Evolutionary conservation across 2,329 filamentous ascomycete species (phyloP), one percentile per base, ranked within the genome.

Genomic region (Hymenoscyphus linearis): DNA sequence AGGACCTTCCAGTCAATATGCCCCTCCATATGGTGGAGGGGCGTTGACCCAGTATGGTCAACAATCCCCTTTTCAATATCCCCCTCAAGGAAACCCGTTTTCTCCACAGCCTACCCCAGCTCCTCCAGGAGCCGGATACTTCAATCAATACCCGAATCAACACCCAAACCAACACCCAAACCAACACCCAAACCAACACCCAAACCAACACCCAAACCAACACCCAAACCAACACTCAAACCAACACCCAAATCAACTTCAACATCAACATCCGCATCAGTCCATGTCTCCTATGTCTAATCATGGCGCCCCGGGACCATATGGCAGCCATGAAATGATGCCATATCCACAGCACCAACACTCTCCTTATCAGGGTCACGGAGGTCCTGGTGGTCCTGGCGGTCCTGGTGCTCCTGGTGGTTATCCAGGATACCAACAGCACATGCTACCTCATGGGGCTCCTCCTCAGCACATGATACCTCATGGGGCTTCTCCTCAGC

Each of bases 211-310:
- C n/a, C n/a, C n/a, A n/a, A n/a, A n/a, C 10, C 31, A 31, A 9
- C 31, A 31, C 31, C 31, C 31, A 31, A 31, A 31, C 31, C 31
- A 31, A 9, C n/a, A n/a, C n/a, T n/a, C n/a, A n/a, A n/a, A n/a
- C n/a, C n/a, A n/a, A n/a, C n/a, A n/a, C n/a, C n/a, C n/a, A n/a
- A n/a, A n/a, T n/a, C n/a, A n/a, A n/a, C n/a, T n/a, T n/a, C n/a
- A n/a, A n/a, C 31, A 31, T 31, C 31, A 31, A 31, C 31, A 31
- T 31, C 31, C 31, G 10, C 31, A 31, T 31, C 31, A 31, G 31
- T 9, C 31, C 10, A 31, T 31, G 31, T 31, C 31, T 62, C 78
- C 67, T 77, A 81, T 70, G 77, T 76, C 62, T 62, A 64, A 63
- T 10, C 67, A 70, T 37, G 69, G 63, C 54, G 60, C 65, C 12